Base-by-base conservation (phyloP, 805 yeast genomes). In the Lachancea sp. region DNA sequence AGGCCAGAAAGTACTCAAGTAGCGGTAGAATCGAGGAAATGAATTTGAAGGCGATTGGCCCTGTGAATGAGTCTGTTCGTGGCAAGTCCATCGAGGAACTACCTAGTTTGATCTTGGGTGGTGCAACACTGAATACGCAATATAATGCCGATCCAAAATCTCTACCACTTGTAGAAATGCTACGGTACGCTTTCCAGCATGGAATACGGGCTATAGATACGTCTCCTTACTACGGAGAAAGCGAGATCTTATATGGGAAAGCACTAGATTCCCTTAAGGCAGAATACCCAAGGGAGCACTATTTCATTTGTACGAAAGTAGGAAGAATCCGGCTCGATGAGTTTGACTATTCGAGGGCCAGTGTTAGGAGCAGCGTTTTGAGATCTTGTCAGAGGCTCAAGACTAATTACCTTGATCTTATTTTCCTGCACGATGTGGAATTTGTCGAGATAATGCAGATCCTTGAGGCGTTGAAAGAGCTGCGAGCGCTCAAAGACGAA, bases 221-320 rank as follows among this genome's bases (percentile, higher is more conserved):
- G 0, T 84, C 96, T 0, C 96, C 97, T 3, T 88, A 85, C 63
- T 89, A 89, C 57, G 97, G 97, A 0, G 86, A 86, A 0, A 83
- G 95, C 4, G 97, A 89, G 55, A 69, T 63, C 15, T 48, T 89
- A 11, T 56, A 85, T 5, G 97, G 97, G 1, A 45, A 69, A 12
- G 90, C 88, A 0, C 63, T 89, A 48, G 58, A 61, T 18, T 41
- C 54, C 1, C 46, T 59, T 8, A 55, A 56, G 4, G 56, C 57
- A 1, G 68, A 70, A 28, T 58, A 55, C 36, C 69, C 78, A 0
- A 70, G 97, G 44, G 80, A 79, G 4, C 55, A 68, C 15, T 83
- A 83, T 58, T 79, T 71, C 50, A 69, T 90, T 19, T 80, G 87
- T 52, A 84, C 96, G 18, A 89, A 89, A 56, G 94, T 87, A 8